Evolutionary conservation across 805 yeast genomes (phyloP).

Genomic region (Torulaspora maleeae): DNA sequence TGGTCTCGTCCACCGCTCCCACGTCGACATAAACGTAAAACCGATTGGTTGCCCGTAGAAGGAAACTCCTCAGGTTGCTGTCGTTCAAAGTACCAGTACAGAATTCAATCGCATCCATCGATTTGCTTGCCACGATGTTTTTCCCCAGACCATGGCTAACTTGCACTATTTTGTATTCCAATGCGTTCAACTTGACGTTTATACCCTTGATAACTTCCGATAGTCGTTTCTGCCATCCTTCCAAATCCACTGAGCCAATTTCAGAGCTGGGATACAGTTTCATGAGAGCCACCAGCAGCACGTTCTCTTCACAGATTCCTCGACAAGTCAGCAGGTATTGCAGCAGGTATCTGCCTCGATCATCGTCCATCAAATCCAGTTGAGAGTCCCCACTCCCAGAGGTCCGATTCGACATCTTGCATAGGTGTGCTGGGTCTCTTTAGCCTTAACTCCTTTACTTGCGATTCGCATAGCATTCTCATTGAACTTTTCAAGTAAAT

Average conservation of each 20-base stretch:
- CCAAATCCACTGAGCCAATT: conserved; percentile 1
- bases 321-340: conserved; percentile 25
- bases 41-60: conserved; percentile 16
- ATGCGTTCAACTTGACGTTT: conserved; percentile 23
- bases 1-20: conserved; percentile 24
- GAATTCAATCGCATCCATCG: conserved; percentile 5
- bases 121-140: conserved; percentile 10
- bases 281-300: conserved; percentile 19
- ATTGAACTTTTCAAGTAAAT: not conserved
- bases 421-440: too few relatives aligned
- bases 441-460: not conserved
- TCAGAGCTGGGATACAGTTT: conserved; percentile 11
- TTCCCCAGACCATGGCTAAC: conserved; percentile 26
- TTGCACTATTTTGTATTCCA: conserved; percentile 23
- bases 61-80: too few relatives aligned
- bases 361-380: conserved; percentile 7
- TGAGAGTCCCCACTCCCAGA: not conserved
- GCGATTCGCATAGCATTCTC: not conserved
- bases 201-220: conserved; percentile 17
- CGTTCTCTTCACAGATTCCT: conserved; percentile 28
- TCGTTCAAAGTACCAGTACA: not conserved
- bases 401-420: not conserved
- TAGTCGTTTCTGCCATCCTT: conserved; percentile 11
- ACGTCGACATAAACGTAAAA: conserved; percentile 29
- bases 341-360: conserved; percentile 15